Evolutionary conservation across 495 filamentous ascomycete genomes (phyloP).

Genomic region (Aspergillus biplanus): DNA sequence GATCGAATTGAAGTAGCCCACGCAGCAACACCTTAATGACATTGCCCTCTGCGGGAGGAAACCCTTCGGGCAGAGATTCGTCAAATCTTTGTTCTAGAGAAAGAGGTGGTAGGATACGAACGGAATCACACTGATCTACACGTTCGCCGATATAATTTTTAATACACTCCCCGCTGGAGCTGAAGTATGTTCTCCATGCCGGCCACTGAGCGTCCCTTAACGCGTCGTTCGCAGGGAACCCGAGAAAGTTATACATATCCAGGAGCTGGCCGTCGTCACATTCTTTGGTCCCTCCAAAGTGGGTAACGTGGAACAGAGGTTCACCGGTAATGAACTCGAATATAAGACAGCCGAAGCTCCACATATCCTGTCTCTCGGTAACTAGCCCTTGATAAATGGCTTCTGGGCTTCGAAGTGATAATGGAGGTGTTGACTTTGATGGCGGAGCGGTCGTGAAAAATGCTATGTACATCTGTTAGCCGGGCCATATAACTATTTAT

Average conservation of each 20-base stretch:
- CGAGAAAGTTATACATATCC: slow-evolving; percentile 26
- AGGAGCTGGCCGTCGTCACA: slow-evolving; percentile 29
- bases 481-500: not conserved
- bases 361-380: slow-evolving; percentile 38
- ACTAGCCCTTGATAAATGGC: slow-evolving; percentile 31
- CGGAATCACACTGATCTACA: not conserved
- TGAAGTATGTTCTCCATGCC: slow-evolving; percentile 5
- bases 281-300: not conserved
- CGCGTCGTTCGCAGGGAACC: slow-evolving; percentile 19
- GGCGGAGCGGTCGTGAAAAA: slow-evolving; percentile 34
- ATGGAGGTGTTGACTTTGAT: slow-evolving; percentile 31
- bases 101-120: no score
- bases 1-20: slow-evolving; percentile 7
- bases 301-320: slow-evolving; percentile 25
- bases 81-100: slow-evolving; percentile 3
- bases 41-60: not conserved
- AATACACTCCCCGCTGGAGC: not conserved
- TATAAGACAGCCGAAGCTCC: slow-evolving; percentile 46
- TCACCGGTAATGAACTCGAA: slow-evolving; percentile 41
- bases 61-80: not conserved
- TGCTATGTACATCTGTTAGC: slow-evolving; percentile 24
- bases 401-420: slow-evolving; percentile 39
- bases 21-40: slow-evolving; percentile 1
- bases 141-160: not conserved
- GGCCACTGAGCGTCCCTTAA: slow-evolving; percentile 10